Percentiles rank a stretch among this genome's conserved stretches.
phyloP scores from a whole-genome alignment of 108 stramenopile species.

The Pseudonitzschia multiseries region DNA sequence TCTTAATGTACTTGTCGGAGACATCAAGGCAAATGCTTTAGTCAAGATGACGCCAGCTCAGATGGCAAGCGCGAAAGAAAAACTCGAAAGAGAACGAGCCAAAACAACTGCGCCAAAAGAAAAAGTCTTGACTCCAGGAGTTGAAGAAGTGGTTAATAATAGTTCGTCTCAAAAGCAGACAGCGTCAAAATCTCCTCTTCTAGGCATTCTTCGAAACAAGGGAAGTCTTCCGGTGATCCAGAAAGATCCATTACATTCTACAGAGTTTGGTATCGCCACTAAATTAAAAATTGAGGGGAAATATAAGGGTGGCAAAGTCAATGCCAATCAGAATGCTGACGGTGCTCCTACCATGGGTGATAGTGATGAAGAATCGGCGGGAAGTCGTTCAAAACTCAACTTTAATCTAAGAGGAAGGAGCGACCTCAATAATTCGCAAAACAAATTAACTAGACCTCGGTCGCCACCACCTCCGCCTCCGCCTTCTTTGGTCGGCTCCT shows the following conservation, averaged over 20 bases:
- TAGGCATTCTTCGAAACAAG: neutral
- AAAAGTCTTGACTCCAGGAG: conserved; percentile 39
- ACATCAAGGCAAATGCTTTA: conserved; percentile 44
- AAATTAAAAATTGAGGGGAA: neutral
- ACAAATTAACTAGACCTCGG: neutral
- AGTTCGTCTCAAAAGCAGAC: neutral
- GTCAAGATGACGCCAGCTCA: conserved; percentile 61
- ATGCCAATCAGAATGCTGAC: neutral
- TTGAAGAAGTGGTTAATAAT: neutral
- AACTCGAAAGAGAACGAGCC: conserved; percentile 43
- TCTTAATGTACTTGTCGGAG: conserved; percentile 51
- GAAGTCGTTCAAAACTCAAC: neutral
- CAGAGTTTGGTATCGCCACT: neutral
- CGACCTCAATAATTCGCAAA: neutral
- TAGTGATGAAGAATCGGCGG: neutral
- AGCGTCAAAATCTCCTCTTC: neutral
- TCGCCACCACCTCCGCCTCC: conserved; percentile 27
- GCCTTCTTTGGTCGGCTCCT: conserved; percentile 26
- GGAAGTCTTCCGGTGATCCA: neutral
- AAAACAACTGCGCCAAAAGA: conserved; percentile 47
- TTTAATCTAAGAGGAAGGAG: neutral
- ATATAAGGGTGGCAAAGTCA: neutral
- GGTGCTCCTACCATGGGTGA: conserved; percentile 4
- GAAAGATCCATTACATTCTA: neutral
- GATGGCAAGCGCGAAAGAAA: conserved; percentile 55